Evolutionary conservation across 805 yeast genomes (phyloP), one percentile per base, ranked within the genome.

Genomic region (Cyberlindnera americana): DNA sequence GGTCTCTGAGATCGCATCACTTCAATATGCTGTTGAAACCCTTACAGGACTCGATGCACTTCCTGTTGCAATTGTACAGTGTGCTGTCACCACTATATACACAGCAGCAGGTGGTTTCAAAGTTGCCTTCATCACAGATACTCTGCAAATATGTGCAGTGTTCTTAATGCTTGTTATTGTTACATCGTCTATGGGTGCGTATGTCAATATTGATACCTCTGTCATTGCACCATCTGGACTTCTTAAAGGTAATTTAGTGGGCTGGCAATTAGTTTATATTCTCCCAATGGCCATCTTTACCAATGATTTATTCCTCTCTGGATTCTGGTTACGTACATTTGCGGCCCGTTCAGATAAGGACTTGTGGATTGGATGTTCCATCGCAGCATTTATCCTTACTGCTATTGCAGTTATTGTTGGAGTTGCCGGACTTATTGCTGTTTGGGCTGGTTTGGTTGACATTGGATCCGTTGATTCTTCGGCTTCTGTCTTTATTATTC

Each of bases 271-370:
- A 48, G 60, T 90, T 24, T 90, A 88, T 59, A 89, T 90, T 47
- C 68, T 90, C 48, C 75, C 82, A 7, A 82, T 90, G 23, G 96
- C 97, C 19, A 84, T 90, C 56, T 74, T 88, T 41, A 85, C 96
- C 24, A 90, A 90, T 55, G 96, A 88, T 58, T 78, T 90, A 58
- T 90, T 90, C 63, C 66, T 90, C 72, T 76, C 95, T 23, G 96
- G 96, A 0, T 89, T 90, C 60, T 90, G 98, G 98, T 66, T 90
- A 45, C 72, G 98, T 56, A 86, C 98, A 1, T 90, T 90, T 67
- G 95, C 98, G 6, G 81, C 95, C 6, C 77, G 77, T 48, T 67
- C 87, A 8, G 78, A 89, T 62, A 75, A 69, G 48, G 96, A 89
- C 56, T 70, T 90, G 52, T 60, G 74, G 60, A 74, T 86, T 49